phyloP scores from a whole-genome alignment of 1,284 basidiomycete species.

The Phlebopus sp. region DNA sequence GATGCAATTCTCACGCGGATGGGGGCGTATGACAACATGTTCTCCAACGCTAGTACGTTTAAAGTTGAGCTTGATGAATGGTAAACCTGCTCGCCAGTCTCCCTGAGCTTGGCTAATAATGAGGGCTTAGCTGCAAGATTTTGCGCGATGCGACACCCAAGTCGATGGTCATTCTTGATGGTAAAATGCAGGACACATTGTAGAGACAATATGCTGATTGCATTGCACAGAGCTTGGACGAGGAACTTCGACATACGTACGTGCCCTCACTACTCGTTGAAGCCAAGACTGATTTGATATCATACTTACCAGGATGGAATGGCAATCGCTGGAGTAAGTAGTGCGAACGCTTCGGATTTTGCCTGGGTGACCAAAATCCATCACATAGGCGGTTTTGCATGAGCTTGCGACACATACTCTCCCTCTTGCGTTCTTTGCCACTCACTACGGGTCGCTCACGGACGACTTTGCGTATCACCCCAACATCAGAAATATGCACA shows the following conservation, averaged over 20 bases:
- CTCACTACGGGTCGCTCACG: conserved; percentile 85
- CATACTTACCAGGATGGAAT: conserved; percentile 73
- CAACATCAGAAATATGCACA: conserved; percentile 91
- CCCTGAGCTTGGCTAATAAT: neutral
- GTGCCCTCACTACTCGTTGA: conserved; percentile 27
- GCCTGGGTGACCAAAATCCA: conserved; percentile 8
- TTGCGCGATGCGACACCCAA: conserved; percentile 87
- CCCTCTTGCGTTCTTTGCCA: conserved; percentile 82
- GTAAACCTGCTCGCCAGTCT: conserved; percentile 36
- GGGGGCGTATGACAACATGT: conserved; percentile 99
- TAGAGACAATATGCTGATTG: conserved; percentile 10
- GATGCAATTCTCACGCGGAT: conserved; percentile 96
- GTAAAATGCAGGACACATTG: conserved; percentile 40
- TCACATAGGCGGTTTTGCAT: conserved; percentile 78
- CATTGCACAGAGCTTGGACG: conserved; percentile 73
- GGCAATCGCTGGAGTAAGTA: conserved; percentile 83
- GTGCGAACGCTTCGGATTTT: neutral
- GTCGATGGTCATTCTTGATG: conserved; percentile 93
- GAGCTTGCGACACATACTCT: conserved; percentile 89
- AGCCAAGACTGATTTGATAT: conserved; percentile 19
- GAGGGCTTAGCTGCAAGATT: conserved; percentile 73
- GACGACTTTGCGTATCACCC: conserved; percentile 90
- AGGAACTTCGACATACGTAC: conserved; percentile 81
- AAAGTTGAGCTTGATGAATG: conserved; percentile 97
- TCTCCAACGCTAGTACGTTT: conserved; percentile 92